These are phyloP conservation scores for Lepiota brunneoincarnata DNA, from an alignment of 768 basidiomycete genomes.

Conservation along the genomic window DNA sequence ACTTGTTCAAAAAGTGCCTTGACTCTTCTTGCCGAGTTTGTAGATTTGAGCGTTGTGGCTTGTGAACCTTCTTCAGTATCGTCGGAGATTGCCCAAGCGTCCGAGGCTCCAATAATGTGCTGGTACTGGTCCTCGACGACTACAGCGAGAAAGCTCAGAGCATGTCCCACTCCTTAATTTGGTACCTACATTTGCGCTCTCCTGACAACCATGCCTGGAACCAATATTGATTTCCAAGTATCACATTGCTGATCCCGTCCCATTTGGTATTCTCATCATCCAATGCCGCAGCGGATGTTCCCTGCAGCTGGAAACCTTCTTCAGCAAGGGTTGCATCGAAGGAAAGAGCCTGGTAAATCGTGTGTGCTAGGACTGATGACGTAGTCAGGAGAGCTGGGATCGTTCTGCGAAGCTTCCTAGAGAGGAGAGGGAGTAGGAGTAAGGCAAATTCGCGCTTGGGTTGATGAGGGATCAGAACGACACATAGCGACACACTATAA, in stretches of 20 bases:
- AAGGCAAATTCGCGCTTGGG: slow-evolving; percentile 78
- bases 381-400: slow-evolving; percentile 71
- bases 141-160: slow-evolving; percentile 27
- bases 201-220: slow-evolving; percentile 88
- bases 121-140: slow-evolving; percentile 88
- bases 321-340: slow-evolving; percentile 82
- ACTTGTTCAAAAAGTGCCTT: slow-evolving; percentile 89
- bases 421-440: slow-evolving; percentile 73
- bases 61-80: slow-evolving; percentile 44
- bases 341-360: slow-evolving; percentile 85
- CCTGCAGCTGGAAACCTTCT: slow-evolving; percentile 64
- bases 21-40: slow-evolving; percentile 79
- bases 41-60: slow-evolving; percentile 56
- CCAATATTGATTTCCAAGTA: slow-evolving; percentile 85
- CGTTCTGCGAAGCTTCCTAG: slow-evolving; percentile 71
- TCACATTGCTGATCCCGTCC: slow-evolving; percentile 78
- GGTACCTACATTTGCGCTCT: slow-evolving; percentile 78
- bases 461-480: slow-evolving; percentile 6
- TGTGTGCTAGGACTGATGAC: slow-evolving; percentile 90
- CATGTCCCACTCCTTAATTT: not conserved
- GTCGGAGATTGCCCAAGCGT: slow-evolving; percentile 85
- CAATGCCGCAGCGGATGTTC: slow-evolving; percentile 40
- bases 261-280: slow-evolving; percentile 37
- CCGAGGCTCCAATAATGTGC: slow-evolving; percentile 72
- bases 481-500: not conserved